Conservation (phyloP, 2,329 filamentous ascomycete species). For the Ophiosphaerella korrae region DNA sequence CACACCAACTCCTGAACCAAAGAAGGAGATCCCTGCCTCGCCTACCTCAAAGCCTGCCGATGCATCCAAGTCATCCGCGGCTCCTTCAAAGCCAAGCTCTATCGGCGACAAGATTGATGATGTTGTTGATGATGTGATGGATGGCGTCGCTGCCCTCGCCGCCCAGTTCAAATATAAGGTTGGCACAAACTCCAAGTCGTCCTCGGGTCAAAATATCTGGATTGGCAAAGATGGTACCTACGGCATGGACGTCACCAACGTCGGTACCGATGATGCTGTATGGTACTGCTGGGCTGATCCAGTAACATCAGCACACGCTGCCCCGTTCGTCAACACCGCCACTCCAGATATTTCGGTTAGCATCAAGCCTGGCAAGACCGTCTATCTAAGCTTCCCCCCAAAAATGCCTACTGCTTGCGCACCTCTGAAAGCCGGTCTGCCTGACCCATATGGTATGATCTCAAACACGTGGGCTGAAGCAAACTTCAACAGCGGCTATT, state of each 20-base stretch:
- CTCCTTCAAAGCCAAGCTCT: constrained; percentile 7
- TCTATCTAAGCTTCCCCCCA: constrained; percentile 48
- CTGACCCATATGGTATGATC: constrained; percentile 47
- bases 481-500: constrained; percentile 39
- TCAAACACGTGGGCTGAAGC: constrained; percentile 54
- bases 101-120: constrained; percentile 14
- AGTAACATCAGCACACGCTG: constrained; percentile 35
- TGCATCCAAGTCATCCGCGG: constrained; percentile 2
- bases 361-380: constrained; percentile 42
- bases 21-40: constrained; percentile 11
- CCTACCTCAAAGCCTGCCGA: constrained; percentile 5
- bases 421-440: constrained; percentile 41
- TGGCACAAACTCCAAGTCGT: constrained; percentile 35
- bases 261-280: constrained; percentile 34
- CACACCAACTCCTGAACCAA: constrained; percentile 17
- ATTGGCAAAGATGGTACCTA: constrained; percentile 41
- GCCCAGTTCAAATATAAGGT: constrained; percentile 24
- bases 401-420: constrained; percentile 50
- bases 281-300: constrained; percentile 42
- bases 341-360: constrained; percentile 47
- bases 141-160: constrained; percentile 27
- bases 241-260: constrained; percentile 46
- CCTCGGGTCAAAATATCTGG: constrained; percentile 41
- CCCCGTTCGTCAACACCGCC: constrained; percentile 46
- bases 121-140: constrained; percentile 19